Percentiles rank a stretch among this genome's conserved stretches.
Conservation (phyloP, 2,329 filamentous ascomycete species). For the Botryotinia narcissicola region DNA sequence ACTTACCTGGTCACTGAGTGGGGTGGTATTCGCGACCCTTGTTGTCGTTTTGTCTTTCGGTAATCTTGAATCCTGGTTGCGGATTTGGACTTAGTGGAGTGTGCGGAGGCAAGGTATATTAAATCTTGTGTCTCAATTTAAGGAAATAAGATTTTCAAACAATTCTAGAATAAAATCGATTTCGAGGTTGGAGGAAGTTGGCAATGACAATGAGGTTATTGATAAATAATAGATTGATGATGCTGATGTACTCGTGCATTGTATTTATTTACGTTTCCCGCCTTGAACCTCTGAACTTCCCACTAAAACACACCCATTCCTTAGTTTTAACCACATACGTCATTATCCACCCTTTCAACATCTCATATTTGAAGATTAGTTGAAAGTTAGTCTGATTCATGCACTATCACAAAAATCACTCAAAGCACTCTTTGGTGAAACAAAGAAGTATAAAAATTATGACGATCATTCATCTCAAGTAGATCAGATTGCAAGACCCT, state of each 20-base stretch:
- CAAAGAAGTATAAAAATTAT: neutral
- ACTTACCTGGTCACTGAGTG: slow-evolving; percentile 1
- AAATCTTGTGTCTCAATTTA: neutral
- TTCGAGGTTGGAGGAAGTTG: neutral
- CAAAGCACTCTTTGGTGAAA: neutral
- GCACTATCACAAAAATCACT: neutral
- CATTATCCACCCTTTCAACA: neutral
- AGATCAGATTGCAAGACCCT: neutral
- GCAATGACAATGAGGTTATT: neutral
- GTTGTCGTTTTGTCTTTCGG: slow-evolving; percentile 7
- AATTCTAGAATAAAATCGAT: neutral
- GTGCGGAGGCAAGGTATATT: too few species aligned
- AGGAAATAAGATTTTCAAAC: neutral
- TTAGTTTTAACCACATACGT: neutral
- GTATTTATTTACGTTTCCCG: neutral
- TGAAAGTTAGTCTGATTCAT: neutral
- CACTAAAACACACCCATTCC: neutral
- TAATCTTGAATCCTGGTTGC: slow-evolving; percentile 7
- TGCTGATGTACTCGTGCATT: neutral
- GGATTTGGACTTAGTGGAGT: neutral
- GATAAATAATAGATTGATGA: neutral
- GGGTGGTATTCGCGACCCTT: slow-evolving; percentile 1
- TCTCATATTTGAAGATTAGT: neutral
- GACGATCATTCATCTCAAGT: slow-evolving; percentile 12
- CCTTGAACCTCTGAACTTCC: neutral